Evolutionary conservation across 2,329 filamentous ascomycete species (phyloP).

Genomic region (Beauveria medogensis): DNA sequence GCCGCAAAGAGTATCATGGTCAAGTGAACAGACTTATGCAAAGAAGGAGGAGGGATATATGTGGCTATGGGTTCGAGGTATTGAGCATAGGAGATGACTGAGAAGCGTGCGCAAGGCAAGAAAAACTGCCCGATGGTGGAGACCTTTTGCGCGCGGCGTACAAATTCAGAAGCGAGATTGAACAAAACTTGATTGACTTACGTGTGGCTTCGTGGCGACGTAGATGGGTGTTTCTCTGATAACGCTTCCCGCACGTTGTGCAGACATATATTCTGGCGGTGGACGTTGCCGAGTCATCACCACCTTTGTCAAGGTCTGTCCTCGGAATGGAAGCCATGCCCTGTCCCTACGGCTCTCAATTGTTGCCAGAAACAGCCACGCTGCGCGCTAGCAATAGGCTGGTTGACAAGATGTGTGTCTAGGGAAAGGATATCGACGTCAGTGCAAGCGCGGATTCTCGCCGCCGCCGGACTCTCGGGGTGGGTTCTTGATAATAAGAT

Average conservation of each 20-base stretch:
- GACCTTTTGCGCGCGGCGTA: not conserved
- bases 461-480: not conserved
- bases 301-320: not conserved
- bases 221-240: constrained; percentile 20
- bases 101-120: not conserved
- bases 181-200: constrained; percentile 12
- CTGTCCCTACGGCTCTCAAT: not conserved
- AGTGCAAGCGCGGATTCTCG: constrained; percentile 4
- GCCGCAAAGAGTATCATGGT: not conserved
- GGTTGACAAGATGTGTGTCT: too few species aligned
- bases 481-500: not conserved
- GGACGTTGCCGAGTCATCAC: not conserved
- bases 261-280: constrained; percentile 8
- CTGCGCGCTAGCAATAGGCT: too few species aligned
- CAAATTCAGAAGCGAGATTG: not conserved
- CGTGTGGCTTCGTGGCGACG: constrained; percentile 21
- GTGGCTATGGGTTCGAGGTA: not conserved
- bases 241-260: constrained; percentile 19
- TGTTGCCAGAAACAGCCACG: too few species aligned
- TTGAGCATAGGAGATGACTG: not conserved
- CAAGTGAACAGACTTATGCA: not conserved
- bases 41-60: not conserved
- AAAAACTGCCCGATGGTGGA: not conserved
- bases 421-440: not conserved
- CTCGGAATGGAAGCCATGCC: not conserved